Base-by-base conservation (phyloP, 768 basidiomycete species). In the Hirschioporus abietinus region DNA sequence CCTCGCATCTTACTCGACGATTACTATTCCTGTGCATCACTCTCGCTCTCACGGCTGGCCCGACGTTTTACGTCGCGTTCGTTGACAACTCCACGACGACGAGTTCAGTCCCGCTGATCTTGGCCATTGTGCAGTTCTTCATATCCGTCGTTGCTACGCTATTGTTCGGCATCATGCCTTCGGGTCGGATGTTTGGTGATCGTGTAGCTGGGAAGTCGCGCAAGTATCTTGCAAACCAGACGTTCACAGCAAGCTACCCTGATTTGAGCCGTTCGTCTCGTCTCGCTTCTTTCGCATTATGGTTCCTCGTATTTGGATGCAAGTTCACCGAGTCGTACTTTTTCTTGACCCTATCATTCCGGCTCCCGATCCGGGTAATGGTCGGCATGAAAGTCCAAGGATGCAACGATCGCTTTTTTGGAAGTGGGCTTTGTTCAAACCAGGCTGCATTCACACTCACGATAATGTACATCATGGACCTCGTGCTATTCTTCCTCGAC, bases 401-500 rank as follows among this genome's bases (percentile, higher is more conserved):
- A 17, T 99, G 97, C 78, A 82, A 72, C 63, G 95, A 97, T 82
- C 90, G 86, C 76, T 88, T 86, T 77, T 95, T 98, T 68, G 96
- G 95, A 18, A 82, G 83, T 71, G 82, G 81, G 9, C 85, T 99
- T 18, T 99, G 97, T 79, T 80, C 82, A 62, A 96, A 98, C 76
- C 97, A 99, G 71, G 92, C 95, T 1, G 93, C 92, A 3, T 98
- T 99, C 78, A 91, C 96, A 9, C 78, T 99, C 74, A 88, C 97
- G 65, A 91, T 98, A 82, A 99, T 98, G 96, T 99, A 95, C 75
- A 81, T 97, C 82, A 98, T 99, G 96, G 97, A 99, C 74, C 80
- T 99, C 61, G 88, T 91, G 64, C 86, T 99, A 60, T 99, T 93
- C 86, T 99, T 99, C 86, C 83, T 99, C 78, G 97, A 99, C 80